Percentiles rank a stretch among this genome's conserved stretches.
Conservation (phyloP, 257 asterid species). For the Fraxinus excelsior region DNA sequence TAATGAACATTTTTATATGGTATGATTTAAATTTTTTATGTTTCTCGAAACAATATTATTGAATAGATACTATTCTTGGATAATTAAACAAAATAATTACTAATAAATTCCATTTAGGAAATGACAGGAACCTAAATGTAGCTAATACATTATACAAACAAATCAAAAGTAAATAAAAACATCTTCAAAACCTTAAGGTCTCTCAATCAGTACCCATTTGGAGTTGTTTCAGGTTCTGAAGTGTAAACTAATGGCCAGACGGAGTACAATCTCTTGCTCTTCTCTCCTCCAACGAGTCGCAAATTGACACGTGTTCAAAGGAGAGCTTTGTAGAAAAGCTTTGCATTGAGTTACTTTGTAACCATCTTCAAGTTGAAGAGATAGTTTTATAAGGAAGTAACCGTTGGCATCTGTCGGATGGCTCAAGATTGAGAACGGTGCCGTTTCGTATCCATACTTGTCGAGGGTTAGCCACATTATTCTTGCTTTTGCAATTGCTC, state of each 20-base stretch:
- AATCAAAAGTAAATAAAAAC: neutral
- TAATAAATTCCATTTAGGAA: neutral
- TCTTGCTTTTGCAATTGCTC: no score
- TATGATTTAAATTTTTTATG: no score
- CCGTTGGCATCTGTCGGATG: conserved; percentile 51
- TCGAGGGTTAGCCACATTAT: conserved; percentile 51
- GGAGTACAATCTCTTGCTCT: conserved; percentile 38
- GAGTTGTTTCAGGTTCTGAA: conserved; percentile 8
- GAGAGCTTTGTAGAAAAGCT: conserved; percentile 55
- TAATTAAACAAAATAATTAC: no score
- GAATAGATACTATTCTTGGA: no score
- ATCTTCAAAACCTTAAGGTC: neutral
- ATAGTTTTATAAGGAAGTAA: conserved; percentile 50
- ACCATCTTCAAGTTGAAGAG: conserved; percentile 33
- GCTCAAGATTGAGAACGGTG: conserved; percentile 55
- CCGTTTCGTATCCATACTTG: conserved; percentile 52
- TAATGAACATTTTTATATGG: no score
- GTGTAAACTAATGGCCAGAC: conserved; percentile 45
- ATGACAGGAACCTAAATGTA: neutral
- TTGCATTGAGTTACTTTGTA: conserved; percentile 47
- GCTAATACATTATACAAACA: neutral
- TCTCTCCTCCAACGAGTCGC: conserved; percentile 36
- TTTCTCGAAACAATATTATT: no score
- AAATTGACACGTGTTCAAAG: conserved; percentile 32
- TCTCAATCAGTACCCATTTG: conserved; percentile 17